phyloP scores from a whole-genome alignment of 2,329 filamentous ascomycete genomes.

The Monilinia laxa region DNA sequence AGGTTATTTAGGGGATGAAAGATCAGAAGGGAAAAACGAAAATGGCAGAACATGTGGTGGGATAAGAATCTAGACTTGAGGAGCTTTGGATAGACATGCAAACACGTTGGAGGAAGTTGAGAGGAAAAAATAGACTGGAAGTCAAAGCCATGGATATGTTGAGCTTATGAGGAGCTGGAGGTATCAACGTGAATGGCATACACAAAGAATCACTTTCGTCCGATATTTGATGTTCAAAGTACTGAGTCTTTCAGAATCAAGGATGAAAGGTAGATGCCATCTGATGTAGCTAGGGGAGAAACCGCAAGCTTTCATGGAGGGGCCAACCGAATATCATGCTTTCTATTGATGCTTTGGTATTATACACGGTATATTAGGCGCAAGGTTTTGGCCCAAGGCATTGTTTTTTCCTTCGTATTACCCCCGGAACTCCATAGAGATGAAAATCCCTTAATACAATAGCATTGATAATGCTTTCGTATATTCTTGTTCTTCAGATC shows the following conservation, averaged over 20 bases:
- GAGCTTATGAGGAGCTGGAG: not conserved
- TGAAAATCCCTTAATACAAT: constrained; percentile 10
- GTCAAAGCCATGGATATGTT: not conserved
- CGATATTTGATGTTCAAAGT: not conserved
- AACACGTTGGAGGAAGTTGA: not conserved
- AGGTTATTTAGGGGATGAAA: not conserved
- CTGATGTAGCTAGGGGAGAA: not conserved
- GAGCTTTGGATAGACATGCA: not conserved
- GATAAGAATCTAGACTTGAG: too few relatives aligned
- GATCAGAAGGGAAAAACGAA: too few relatives aligned
- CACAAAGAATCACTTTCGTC: not conserved
- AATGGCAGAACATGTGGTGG: not conserved
- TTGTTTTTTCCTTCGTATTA: not conserved
- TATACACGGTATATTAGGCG: constrained; percentile 11
- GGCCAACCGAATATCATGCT: not conserved
- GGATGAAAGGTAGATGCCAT: not conserved
- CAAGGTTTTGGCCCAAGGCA: constrained; percentile 8
- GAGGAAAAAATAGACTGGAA: not conserved
- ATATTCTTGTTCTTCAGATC: not conserved
- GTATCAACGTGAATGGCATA: not conserved
- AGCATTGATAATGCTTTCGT: not conserved
- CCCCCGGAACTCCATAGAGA: constrained; percentile 19
- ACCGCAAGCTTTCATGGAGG: not conserved
- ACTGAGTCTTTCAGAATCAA: not conserved
- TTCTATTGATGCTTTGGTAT: constrained; percentile 13